Percentiles rank a stretch among this genome's conserved stretches.
Evolutionary conservation across 2,329 filamentous ascomycete species (phyloP).

Genomic region (Colletotrichum sp.): DNA sequence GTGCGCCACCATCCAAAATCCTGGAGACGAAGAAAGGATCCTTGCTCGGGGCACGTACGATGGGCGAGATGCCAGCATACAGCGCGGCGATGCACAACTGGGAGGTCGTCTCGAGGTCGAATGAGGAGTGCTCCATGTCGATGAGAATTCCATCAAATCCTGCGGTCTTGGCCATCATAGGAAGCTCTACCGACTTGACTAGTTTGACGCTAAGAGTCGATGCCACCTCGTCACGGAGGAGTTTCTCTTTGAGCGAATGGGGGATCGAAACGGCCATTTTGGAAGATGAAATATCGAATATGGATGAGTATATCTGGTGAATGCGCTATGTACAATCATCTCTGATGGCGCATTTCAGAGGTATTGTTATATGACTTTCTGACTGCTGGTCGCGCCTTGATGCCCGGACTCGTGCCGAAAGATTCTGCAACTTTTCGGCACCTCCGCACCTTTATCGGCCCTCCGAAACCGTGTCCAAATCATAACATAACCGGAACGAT

Average conservation of each 20-base stretch:
- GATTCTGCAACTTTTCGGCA: neutral
- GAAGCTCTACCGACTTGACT: conserved; percentile 36
- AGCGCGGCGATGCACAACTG: conserved; percentile 42
- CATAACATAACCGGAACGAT: neutral
- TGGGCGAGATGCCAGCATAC: conserved; percentile 41
- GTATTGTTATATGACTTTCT: neutral
- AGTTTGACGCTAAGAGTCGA: conserved; percentile 32
- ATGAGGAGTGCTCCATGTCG: conserved; percentile 47
- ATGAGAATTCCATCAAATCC: conserved; percentile 46
- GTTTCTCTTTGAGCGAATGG: conserved; percentile 29
- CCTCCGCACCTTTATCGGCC: neutral
- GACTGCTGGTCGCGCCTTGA: neutral
- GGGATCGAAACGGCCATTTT: conserved; percentile 25
- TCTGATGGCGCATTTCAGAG: neutral
- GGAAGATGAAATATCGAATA: neutral
- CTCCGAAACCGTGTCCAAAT: neutral
- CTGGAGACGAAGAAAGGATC: conserved; percentile 39
- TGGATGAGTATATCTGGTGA: neutral
- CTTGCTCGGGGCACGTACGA: conserved; percentile 44
- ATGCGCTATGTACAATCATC: neutral
- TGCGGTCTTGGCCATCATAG: conserved; percentile 42
- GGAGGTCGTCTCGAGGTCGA: conserved; percentile 36
- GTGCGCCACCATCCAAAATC: conserved; percentile 43
- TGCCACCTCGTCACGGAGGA: conserved; percentile 27
- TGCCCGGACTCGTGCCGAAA: neutral